phyloP scores from a whole-genome alignment of 306 rosid genomes.

The Macrotyloma uniflorum region DNA sequence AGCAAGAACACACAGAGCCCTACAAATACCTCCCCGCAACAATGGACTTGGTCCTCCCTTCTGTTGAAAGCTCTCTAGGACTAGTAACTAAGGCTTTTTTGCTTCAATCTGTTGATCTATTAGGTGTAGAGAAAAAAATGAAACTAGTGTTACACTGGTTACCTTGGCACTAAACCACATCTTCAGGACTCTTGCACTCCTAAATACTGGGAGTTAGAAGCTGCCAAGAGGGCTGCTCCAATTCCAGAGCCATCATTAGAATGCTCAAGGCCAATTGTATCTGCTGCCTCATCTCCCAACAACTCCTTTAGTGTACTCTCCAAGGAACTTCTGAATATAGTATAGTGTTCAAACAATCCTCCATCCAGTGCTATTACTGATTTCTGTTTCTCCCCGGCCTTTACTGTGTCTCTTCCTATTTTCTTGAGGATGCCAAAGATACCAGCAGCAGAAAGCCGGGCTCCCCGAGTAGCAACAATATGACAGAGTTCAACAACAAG shows the following conservation, averaged over 20 bases:
- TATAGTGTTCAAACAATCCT: conserved; percentile 87
- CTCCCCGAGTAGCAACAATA: conserved; percentile 85
- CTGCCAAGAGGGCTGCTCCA: conserved; percentile 96
- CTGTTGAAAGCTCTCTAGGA: conserved; percentile 36
- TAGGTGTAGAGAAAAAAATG: conserved; percentile 42
- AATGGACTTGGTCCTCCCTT: conserved; percentile 34
- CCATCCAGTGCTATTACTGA: conserved; percentile 90
- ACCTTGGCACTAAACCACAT: conserved; percentile 24
- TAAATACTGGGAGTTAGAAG: conserved; percentile 86
- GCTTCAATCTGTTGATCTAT: conserved; percentile 40
- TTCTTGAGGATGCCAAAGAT: conserved; percentile 82
- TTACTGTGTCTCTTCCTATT: conserved; percentile 76
- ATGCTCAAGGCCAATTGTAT: conserved; percentile 60
- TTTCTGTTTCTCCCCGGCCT: conserved; percentile 70
- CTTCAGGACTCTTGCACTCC: conserved; percentile 62
- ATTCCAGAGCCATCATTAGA: conserved; percentile 92
- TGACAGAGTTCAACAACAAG: conserved; percentile 63
- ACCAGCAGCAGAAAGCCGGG: conserved; percentile 88
- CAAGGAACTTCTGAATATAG: conserved; percentile 71
- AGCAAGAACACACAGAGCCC: conserved; percentile 33
- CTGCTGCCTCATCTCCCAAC: conserved; percentile 74
- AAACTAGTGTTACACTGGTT: conserved; percentile 38
- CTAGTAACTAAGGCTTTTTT: conserved; percentile 45
- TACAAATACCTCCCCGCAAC: conserved; percentile 1
- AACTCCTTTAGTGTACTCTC: conserved; percentile 81